Percentiles rank a stretch among this genome's conserved stretches.
Evolutionary conservation across 1,284 basidiomycete species (phyloP).

Genomic region (Termitomyces sp.): DNA sequence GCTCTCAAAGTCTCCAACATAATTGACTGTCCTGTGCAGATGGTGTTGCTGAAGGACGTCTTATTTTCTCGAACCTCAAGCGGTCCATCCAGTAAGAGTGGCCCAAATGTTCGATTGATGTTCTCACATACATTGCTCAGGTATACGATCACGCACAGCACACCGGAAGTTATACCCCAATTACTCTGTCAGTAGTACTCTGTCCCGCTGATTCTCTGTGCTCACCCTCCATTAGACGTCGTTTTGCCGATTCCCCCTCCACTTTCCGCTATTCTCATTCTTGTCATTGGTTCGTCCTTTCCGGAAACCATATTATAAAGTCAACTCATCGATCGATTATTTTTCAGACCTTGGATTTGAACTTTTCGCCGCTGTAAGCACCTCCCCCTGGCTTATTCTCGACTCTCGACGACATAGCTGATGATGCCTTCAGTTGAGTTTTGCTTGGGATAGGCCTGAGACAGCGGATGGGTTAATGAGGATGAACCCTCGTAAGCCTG

Average conservation of each 20-base stretch:
- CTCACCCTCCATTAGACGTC: conserved; percentile 39
- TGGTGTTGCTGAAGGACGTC: conserved; percentile 63
- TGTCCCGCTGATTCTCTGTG: background rate
- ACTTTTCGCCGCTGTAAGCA: conserved; percentile 54
- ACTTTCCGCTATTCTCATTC: conserved; percentile 60
- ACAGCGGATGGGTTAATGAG: conserved; percentile 62
- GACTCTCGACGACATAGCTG: background rate
- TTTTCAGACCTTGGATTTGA: conserved; percentile 63
- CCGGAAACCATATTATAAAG: background rate
- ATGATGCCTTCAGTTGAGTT: conserved; percentile 43
- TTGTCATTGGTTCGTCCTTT: conserved; percentile 49
- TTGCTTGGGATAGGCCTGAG: conserved; percentile 69
- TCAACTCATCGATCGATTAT: conserved; percentile 1
- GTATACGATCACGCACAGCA: conserved; percentile 64
- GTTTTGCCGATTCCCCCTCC: conserved; percentile 65
- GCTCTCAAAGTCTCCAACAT: background rate
- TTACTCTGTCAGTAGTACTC: conserved; percentile 45
- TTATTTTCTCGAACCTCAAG: conserved; percentile 66
- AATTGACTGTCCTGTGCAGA: conserved; percentile 28
- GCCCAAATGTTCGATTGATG: background rate
- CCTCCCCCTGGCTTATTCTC: background rate
- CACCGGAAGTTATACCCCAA: conserved; percentile 65
- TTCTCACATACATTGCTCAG: conserved; percentile 22
- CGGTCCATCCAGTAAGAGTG: conserved; percentile 55
- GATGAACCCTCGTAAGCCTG: conserved; percentile 61